phyloP scores from a whole-genome alignment of 306 rosid genomes.

The Ormosia emarginata region DNA sequence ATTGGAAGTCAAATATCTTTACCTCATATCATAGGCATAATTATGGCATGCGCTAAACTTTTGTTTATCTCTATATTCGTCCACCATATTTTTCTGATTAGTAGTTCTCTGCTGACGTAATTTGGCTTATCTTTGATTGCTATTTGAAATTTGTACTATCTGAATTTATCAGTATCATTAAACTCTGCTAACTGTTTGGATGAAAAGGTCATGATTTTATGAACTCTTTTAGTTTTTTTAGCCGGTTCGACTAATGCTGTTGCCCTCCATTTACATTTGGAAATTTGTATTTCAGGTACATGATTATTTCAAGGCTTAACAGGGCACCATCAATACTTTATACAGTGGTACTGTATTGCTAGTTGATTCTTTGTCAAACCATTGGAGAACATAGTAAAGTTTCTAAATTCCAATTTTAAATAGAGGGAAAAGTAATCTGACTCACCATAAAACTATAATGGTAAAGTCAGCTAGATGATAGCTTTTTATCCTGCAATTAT shows the following conservation, averaged over 20 bases:
- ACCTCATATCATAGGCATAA: slow-evolving; percentile 2
- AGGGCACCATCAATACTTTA: slow-evolving; percentile 76
- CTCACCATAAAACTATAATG: neutral
- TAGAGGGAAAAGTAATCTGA: slow-evolving; percentile 12
- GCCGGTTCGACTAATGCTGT: neutral
- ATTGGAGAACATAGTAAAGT: neutral
- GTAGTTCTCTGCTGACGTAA: neutral
- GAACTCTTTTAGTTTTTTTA: neutral
- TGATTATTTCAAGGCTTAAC: slow-evolving; percentile 72
- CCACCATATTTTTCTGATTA: neutral
- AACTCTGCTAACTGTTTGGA: slow-evolving; percentile 15
- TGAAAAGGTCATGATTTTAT: neutral
- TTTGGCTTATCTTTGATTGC: neutral
- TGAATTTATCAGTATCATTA: neutral
- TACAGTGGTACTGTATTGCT: slow-evolving; percentile 68
- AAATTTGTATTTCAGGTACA: slow-evolving; percentile 65
- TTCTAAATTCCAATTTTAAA: slow-evolving; percentile 18
- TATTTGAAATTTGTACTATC: neutral
- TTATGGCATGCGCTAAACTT: neutral
- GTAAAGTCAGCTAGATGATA: neutral
- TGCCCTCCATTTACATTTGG: slow-evolving; percentile 30
- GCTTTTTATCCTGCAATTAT: neutral
- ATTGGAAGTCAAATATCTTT: neutral
- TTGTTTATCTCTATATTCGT: neutral
- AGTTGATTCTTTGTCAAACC: neutral